Conservation (phyloP, 2,329 filamentous ascomycete genomes). For the Blastomyces silverae region DNA sequence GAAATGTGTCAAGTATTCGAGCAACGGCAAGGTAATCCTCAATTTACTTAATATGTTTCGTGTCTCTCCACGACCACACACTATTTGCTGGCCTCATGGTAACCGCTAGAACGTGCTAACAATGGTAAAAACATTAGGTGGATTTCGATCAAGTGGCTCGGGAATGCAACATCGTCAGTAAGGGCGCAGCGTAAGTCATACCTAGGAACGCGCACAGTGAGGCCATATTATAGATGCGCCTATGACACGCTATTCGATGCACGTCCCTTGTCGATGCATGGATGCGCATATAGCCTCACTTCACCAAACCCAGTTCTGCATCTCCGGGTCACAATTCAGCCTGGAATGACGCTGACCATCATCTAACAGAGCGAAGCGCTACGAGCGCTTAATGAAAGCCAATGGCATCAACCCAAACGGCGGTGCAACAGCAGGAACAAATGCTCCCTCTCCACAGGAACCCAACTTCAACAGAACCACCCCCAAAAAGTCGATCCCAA, state of each 20-base stretch:
- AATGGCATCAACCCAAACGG: conserved; percentile 43
- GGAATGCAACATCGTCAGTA: conserved; percentile 57
- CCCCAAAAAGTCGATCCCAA: conserved; percentile 19
- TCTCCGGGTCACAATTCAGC: not conserved
- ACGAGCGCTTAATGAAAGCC: conserved; percentile 58
- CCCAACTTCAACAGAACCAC: conserved; percentile 26
- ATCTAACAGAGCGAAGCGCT: conserved; percentile 55
- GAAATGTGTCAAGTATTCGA: conserved; percentile 56
- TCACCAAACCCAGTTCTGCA: conserved; percentile 5
- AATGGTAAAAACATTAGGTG: conserved; percentile 42
- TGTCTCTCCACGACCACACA: not conserved
- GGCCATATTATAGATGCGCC: not conserved
- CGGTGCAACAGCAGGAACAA: conserved; percentile 4
- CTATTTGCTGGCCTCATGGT: not conserved
- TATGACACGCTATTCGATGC: not conserved
- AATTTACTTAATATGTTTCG: not conserved
- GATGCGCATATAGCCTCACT: not conserved
- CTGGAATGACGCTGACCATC: conserved; percentile 11
- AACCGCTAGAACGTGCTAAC: not conserved
- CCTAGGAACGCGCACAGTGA: not conserved
- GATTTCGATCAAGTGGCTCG: conserved; percentile 59
- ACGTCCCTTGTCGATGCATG: conserved; percentile 7
- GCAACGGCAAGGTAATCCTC: conserved; percentile 52
- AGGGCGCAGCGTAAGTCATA: conserved; percentile 61
- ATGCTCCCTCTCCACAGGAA: conserved; percentile 14